Evolutionary conservation across 768 basidiomycete genomes (phyloP).

Genomic region (Mycena maculata): DNA sequence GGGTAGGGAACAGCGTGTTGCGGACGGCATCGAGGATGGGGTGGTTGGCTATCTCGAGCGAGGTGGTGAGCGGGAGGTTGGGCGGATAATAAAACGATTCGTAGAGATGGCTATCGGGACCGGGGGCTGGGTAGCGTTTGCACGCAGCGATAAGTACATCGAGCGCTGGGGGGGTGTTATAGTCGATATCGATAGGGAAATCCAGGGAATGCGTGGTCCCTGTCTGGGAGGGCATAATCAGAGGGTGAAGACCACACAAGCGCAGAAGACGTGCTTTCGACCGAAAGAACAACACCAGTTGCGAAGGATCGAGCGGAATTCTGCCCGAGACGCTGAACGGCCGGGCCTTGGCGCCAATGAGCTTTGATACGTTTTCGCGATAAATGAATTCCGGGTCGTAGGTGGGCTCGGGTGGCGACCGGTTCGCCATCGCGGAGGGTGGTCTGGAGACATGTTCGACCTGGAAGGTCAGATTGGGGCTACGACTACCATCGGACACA

Average conservation of each 20-base stretch:
- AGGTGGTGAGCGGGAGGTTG: slow-evolving; percentile 76
- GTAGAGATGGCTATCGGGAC: slow-evolving; percentile 64
- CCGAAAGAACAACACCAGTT: slow-evolving; percentile 80
- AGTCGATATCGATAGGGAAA: slow-evolving; percentile 83
- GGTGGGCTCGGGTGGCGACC: slow-evolving; percentile 39
- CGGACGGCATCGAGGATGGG: slow-evolving; percentile 85
- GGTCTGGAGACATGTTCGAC: slow-evolving; percentile 35
- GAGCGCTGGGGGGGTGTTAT: slow-evolving; percentile 79
- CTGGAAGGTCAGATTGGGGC: slow-evolving; percentile 31
- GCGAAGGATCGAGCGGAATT: slow-evolving; percentile 76
- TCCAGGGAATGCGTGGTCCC: slow-evolving; percentile 85
- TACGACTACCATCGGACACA: slow-evolving; percentile 20
- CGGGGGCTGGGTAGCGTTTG: slow-evolving; percentile 69
- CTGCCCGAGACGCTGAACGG: slow-evolving; percentile 76
- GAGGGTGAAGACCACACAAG: slow-evolving; percentile 1
- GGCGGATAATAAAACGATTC: slow-evolving; percentile 81
- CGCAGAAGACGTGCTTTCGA: slow-evolving; percentile 72
- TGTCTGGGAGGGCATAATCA: slow-evolving; percentile 54
- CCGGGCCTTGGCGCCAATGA: slow-evolving; percentile 69
- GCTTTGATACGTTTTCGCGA: slow-evolving; percentile 63
- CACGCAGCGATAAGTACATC: slow-evolving; percentile 84
- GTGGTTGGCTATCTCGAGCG: slow-evolving; percentile 84
- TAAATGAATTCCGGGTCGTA: slow-evolving; percentile 66
- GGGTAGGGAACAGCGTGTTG: slow-evolving; percentile 75
- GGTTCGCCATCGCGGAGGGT: slow-evolving; percentile 47